Evolutionary conservation across 768 basidiomycete genomes (phyloP).

Genomic region (Suillus spraguei): DNA sequence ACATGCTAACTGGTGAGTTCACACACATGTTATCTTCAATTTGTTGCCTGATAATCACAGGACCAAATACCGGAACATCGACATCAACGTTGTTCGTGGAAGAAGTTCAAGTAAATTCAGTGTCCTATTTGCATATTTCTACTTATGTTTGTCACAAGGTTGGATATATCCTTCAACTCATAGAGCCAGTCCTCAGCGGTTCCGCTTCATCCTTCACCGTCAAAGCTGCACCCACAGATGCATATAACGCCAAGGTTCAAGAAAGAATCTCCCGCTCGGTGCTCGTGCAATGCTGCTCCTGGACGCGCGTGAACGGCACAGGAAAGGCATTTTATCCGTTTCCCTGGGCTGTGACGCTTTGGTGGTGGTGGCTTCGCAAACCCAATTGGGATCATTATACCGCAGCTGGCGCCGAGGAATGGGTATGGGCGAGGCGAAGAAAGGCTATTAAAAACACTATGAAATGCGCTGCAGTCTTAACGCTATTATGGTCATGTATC

Average conservation of each 20-base stretch:
- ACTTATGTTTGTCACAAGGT: constrained; percentile 19
- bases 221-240: constrained; percentile 25
- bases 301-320: constrained; percentile 39
- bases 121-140: neutral
- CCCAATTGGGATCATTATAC: constrained; percentile 39
- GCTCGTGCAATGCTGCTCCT: constrained; percentile 39
- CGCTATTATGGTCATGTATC: constrained; percentile 14
- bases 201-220: constrained; percentile 26
- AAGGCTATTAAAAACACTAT: constrained; percentile 9
- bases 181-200: constrained; percentile 31
- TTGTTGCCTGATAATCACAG: constrained; percentile 9
- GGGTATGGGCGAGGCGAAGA: constrained; percentile 25
- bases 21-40: neutral
- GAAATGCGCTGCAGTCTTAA: constrained; percentile 9
- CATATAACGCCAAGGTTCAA: constrained; percentile 29
- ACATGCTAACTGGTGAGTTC: constrained; percentile 31
- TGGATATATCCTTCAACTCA: constrained; percentile 30
- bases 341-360: constrained; percentile 37
- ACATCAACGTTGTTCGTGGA: constrained; percentile 30
- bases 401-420: constrained; percentile 40
- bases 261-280: constrained; percentile 20
- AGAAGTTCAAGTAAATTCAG: constrained; percentile 28
- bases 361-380: constrained; percentile 39
- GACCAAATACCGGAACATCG: constrained; percentile 30
- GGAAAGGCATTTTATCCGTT: constrained; percentile 44